These are phyloP conservation scores for Aspergillus saccharolyticus DNA, from an alignment of 495 filamentous ascomycete genomes.

Conservation along the genomic window DNA sequence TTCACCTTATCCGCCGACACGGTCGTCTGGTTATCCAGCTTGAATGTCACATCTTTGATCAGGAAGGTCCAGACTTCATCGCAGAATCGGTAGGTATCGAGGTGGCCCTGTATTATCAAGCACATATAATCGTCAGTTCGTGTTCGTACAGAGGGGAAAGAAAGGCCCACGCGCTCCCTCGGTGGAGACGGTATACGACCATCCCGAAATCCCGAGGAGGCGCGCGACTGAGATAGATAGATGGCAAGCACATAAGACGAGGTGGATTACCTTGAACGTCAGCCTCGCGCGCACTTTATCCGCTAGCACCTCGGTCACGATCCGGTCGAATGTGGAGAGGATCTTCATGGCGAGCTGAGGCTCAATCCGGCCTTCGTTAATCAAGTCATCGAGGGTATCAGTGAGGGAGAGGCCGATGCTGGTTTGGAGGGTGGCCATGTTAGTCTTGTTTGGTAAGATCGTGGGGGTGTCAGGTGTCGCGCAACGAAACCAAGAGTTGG, in stretches of 20 bases:
- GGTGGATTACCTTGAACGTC: constrained; percentile 78
- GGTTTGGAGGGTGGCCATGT: constrained; percentile 37
- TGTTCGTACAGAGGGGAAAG: too few relatives aligned
- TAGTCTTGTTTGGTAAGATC: constrained; percentile 9
- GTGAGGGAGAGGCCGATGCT: constrained; percentile 87
- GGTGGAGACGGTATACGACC: too few relatives aligned
- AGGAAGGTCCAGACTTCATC: constrained; percentile 99
- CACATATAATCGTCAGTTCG: constrained; percentile 14
- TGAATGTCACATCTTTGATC: constrained; percentile 97
- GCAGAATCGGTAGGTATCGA: constrained; percentile 99
- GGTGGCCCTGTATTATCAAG: constrained; percentile 63
- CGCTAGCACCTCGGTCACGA: constrained; percentile 79
- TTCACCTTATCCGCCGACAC: constrained; percentile 80
- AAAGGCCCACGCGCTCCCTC: not conserved
- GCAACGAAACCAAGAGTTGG: too few relatives aligned
- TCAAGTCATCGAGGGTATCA: constrained; percentile 93
- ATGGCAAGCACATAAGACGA: not conserved
- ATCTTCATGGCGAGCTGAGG: constrained; percentile 99
- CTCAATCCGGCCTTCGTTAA: constrained; percentile 87
- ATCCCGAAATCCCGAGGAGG: too few relatives aligned
- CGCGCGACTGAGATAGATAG: too few relatives aligned
- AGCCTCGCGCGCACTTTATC: constrained; percentile 87
- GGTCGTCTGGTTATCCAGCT: constrained; percentile 73
- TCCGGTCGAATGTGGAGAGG: constrained; percentile 83
- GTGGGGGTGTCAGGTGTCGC: too few relatives aligned